Percentiles rank a stretch among this genome's conserved stretches.
These are phyloP conservation scores for Erythrobasidium hasegawianum DNA, from an alignment of 1,284 basidiomycete genomes.

Conservation along the genomic window DNA sequence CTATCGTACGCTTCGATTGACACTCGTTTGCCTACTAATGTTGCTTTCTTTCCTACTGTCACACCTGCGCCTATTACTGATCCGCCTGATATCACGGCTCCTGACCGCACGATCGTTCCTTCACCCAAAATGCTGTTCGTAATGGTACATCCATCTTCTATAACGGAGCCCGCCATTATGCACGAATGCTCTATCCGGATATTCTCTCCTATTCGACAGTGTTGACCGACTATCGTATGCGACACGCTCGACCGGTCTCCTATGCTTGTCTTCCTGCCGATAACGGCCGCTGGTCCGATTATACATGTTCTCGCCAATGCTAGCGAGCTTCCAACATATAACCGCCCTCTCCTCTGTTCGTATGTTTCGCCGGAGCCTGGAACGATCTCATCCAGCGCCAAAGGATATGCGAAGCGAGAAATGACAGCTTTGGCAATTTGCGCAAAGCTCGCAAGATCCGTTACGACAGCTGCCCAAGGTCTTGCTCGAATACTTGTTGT, in stretches of 20 bases:
- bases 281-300: slow-evolving; percentile 73
- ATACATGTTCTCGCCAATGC: slow-evolving; percentile 54
- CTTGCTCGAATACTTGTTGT: slow-evolving; percentile 52
- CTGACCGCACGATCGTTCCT: slow-evolving; percentile 64
- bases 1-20: slow-evolving; percentile 53
- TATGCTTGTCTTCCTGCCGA: slow-evolving; percentile 67
- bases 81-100: slow-evolving; percentile 57
- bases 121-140: slow-evolving; percentile 61
- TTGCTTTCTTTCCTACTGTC: slow-evolving; percentile 53
- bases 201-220: slow-evolving; percentile 64
- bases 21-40: slow-evolving; percentile 64
- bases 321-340: slow-evolving; percentile 65
- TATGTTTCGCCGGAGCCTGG: slow-evolving; percentile 68
- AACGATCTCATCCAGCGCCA: slow-evolving; percentile 89
- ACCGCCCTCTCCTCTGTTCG: slow-evolving; percentile 76
- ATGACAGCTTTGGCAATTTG: slow-evolving; percentile 76
- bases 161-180: slow-evolving; percentile 70
- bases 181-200: slow-evolving; percentile 68
- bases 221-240: slow-evolving; percentile 69
- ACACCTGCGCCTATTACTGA: slow-evolving; percentile 47
- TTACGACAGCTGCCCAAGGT: slow-evolving; percentile 67
- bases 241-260: slow-evolving; percentile 62
- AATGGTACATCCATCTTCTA: slow-evolving; percentile 71
- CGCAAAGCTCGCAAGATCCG: slow-evolving; percentile 54
- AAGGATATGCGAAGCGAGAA: slow-evolving; percentile 85